Evolutionary conservation across 2,329 filamentous ascomycete genomes (phyloP).

Genomic region (Pseudocercospora musae): DNA sequence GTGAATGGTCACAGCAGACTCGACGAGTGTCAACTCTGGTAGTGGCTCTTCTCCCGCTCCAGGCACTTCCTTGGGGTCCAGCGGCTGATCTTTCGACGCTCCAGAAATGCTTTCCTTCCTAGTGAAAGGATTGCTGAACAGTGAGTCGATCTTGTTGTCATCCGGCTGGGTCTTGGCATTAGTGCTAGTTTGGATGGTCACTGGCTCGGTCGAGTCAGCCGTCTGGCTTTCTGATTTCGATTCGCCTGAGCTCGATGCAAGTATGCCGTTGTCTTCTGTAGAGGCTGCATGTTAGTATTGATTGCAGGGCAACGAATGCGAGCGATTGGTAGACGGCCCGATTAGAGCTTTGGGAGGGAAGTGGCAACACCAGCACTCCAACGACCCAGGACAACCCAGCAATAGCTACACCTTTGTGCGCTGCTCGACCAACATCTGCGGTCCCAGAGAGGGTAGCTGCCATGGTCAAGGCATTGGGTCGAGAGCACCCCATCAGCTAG

Average conservation of each 20-base stretch:
- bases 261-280: not conserved
- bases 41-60: conserved; percentile 6
- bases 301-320: not conserved
- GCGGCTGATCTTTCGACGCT: conserved; percentile 3
- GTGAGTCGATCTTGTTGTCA: conserved; percentile 3
- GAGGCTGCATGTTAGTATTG: not conserved
- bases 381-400: not conserved
- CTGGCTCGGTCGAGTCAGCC: not conserved
- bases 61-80: conserved; percentile 3
- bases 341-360: not conserved
- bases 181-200: not conserved
- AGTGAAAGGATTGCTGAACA: conserved; percentile 12
- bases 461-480: not conserved
- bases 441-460: not conserved
- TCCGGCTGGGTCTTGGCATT: not conserved
- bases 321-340: not conserved
- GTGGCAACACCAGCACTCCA: not conserved
- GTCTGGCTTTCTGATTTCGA: not conserved
- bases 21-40: conserved; percentile 4
- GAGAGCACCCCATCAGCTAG: not conserved
- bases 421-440: not conserved
- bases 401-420: not conserved
- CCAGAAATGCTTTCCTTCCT: conserved; percentile 9
- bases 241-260: not conserved
- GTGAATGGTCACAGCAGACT: conserved; percentile 3